phyloP scores from a whole-genome alignment of 768 basidiomycete genomes.

The Suillus weaverae region DNA sequence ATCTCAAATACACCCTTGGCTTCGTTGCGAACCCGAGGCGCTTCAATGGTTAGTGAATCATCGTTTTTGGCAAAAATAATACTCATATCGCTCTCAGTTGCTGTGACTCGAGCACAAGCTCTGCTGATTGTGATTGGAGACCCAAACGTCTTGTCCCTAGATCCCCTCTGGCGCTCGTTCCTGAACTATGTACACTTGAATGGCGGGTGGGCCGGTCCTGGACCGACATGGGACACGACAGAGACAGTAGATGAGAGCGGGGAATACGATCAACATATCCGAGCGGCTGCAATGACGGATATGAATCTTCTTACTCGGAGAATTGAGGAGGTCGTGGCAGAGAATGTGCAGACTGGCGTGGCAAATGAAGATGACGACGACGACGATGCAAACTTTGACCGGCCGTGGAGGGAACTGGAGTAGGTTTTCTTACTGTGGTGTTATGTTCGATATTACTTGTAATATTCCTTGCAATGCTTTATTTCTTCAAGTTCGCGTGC shows the following conservation, averaged over 20 bases:
- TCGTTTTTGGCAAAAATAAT: not conserved
- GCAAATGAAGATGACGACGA: constrained; percentile 15
- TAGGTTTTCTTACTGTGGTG: constrained; percentile 11
- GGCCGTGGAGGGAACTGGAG: constrained; percentile 44
- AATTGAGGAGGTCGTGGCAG: constrained; percentile 35
- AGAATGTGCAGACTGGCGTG: constrained; percentile 6
- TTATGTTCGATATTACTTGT: not conserved
- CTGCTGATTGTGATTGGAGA: constrained; percentile 62
- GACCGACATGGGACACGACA: constrained; percentile 15
- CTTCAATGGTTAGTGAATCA: constrained; percentile 36
- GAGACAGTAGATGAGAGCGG: constrained; percentile 37
- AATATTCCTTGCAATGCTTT: not conserved
- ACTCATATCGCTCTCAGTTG: constrained; percentile 38
- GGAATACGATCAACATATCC: constrained; percentile 39
- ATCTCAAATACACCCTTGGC: constrained; percentile 34
- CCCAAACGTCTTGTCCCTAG: constrained; percentile 55
- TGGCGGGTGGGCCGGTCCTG: constrained; percentile 47
- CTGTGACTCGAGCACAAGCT: constrained; percentile 61
- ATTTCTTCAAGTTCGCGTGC: not conserved
- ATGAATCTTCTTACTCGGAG: constrained; percentile 44
- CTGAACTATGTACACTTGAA: constrained; percentile 55
- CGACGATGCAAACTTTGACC: constrained; percentile 37
- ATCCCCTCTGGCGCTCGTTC: constrained; percentile 63
- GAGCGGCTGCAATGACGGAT: constrained; percentile 34
- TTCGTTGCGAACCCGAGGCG: constrained; percentile 37